Base-by-base conservation (phyloP, 208 protist species). In the Acanthamoeba lenticulata region DNA sequence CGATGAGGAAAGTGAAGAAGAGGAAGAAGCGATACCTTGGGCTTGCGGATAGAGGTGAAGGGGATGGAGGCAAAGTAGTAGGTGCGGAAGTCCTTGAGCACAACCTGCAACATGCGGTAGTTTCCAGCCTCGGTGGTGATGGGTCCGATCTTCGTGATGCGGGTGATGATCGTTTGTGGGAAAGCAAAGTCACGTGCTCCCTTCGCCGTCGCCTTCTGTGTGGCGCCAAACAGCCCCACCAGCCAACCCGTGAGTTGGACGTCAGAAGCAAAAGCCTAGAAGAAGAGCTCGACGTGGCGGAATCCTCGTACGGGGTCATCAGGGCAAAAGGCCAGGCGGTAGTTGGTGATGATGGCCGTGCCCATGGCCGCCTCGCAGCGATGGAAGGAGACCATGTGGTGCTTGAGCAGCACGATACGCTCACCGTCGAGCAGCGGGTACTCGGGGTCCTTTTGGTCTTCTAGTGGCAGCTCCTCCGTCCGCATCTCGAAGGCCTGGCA, bases 1-100 rank as follows among this genome's bases (percentile, higher is more conserved):
- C n/a, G n/a, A n/a, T n/a, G n/a, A n/a, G n/a, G n/a, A n/a, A n/a
- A n/a, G n/a, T n/a, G n/a, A n/a, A n/a, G n/a, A n/a, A n/a, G n/a
- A n/a, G n/a, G n/a, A n/a, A n/a, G n/a, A n/a, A n/a, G 65, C 65
- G 32, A 11, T 69, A 91, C 85, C 85, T 91, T 91, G 85, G 85
- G 85, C 42, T 91, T 91, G 32, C 85, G 49, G 29, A 91, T 32
- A 27, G 52, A 38, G 60, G 85, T 91, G 85, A 91, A 91, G 15
- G 85, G 85, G 24, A 91, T 47, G 60, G 85, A 74, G 19, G 6
- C 29, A 38, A 91, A 91, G 85, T 91, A 91, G 42, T 74, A 91
- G 52, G 24, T 91, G 15, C 60, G 44, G 42, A 91, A 91, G 60
- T 91, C 85, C 60, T 91, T 91, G 7, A 91, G n/a, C 49, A 91